Percentiles rank a stretch among this genome's conserved stretches.
These are phyloP conservation scores for Ramaria sp. DNA, from an alignment of 768 basidiomycete genomes.

Conservation along the genomic window DNA sequence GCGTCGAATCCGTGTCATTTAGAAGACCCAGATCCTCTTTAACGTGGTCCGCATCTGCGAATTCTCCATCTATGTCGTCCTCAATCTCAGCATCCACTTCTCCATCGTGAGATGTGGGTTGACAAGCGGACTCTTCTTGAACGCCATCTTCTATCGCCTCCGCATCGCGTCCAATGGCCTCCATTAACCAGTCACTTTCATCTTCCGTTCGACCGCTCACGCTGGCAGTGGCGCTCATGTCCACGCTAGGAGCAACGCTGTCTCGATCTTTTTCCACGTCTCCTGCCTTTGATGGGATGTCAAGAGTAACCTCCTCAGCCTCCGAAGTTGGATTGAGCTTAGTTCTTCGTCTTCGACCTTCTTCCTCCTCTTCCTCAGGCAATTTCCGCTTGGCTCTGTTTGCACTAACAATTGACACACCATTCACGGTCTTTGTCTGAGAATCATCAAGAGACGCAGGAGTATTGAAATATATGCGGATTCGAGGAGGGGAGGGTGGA, in stretches of 20 bases:
- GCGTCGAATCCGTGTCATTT: background rate
- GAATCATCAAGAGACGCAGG: conserved; percentile 76
- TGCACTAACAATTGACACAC: conserved; percentile 43
- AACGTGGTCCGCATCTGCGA: conserved; percentile 1
- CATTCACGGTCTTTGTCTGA: conserved; percentile 45
- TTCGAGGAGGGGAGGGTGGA: conserved; percentile 47
- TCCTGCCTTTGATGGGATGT: conserved; percentile 34
- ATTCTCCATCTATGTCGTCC: background rate
- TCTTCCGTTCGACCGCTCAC: conserved; percentile 29
- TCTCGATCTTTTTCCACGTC: conserved; percentile 32
- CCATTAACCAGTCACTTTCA: conserved; percentile 85
- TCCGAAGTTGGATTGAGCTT: conserved; percentile 23
- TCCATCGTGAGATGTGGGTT: background rate
- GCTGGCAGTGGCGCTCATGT: conserved; percentile 8
- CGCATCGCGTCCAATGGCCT: conserved; percentile 68
- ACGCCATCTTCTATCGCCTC: conserved; percentile 35
- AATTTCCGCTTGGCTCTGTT: conserved; percentile 79
- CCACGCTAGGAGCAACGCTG: conserved; percentile 61
- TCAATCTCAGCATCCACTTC: conserved; percentile 14
- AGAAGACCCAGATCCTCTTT: conserved; percentile 4
- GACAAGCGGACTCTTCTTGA: conserved; percentile 24
- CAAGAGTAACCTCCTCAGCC: conserved; percentile 47
- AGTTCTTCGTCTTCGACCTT: conserved; percentile 40
- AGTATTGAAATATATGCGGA: conserved; percentile 89
- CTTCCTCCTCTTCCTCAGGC: conserved; percentile 70